These are phyloP conservation scores for Fusarium heterosporum DNA, from an alignment of 2,329 filamentous ascomycete genomes.

Conservation along the genomic window DNA sequence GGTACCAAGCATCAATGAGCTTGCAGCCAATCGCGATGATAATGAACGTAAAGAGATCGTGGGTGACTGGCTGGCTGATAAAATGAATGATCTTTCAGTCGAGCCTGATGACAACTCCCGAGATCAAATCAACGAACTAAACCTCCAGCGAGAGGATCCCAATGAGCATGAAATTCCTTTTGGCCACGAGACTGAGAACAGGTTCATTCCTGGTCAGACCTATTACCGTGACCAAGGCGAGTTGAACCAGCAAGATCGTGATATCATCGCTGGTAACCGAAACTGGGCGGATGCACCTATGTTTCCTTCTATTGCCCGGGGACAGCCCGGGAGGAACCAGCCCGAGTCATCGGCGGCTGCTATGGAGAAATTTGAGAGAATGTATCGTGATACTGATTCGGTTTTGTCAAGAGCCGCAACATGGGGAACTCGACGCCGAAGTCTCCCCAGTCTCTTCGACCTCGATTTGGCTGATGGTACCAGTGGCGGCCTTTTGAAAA, in stretches of 20 bases:
- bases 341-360: slow-evolving; percentile 65
- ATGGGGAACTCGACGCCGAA: slow-evolving; percentile 75
- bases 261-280: slow-evolving; percentile 61
- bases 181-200: slow-evolving; percentile 63
- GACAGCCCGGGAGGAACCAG: slow-evolving; percentile 53
- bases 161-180: slow-evolving; percentile 58
- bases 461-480: slow-evolving; percentile 66
- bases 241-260: slow-evolving; percentile 60
- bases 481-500: slow-evolving; percentile 71
- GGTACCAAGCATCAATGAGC: slow-evolving; percentile 62
- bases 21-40: slow-evolving; percentile 55
- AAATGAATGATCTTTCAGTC: slow-evolving; percentile 47
- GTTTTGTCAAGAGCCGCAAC: slow-evolving; percentile 73
- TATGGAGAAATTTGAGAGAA: slow-evolving; percentile 63
- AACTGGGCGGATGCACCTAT: slow-evolving; percentile 64
- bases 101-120: slow-evolving; percentile 43
- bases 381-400: slow-evolving; percentile 67
- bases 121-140: slow-evolving; percentile 39
- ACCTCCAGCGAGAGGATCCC: slow-evolving; percentile 43
- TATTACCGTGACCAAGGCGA: slow-evolving; percentile 60
- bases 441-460: slow-evolving; percentile 70
- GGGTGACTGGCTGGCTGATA: slow-evolving; percentile 61
- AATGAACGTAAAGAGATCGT: slow-evolving; percentile 63
- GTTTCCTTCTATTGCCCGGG: slow-evolving; percentile 58
- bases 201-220: slow-evolving; percentile 60